These are phyloP conservation scores for Paecilomyces variotii DNA, from an alignment of 2,329 filamentous ascomycete genomes.

Conservation along the genomic window DNA sequence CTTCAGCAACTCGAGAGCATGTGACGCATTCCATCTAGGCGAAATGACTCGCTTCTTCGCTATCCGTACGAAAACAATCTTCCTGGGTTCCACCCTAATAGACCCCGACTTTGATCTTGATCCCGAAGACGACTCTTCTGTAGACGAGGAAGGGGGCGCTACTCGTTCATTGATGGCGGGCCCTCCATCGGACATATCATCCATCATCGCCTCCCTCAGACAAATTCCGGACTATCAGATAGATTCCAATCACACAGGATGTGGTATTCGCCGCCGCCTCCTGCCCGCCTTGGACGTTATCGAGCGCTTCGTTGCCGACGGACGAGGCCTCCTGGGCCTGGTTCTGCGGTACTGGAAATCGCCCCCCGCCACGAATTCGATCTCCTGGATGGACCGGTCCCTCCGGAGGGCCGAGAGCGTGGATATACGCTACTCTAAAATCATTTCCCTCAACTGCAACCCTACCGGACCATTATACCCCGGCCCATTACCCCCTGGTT, in stretches of 20 bases:
- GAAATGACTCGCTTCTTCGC: slow-evolving; percentile 38
- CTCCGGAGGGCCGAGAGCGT: slow-evolving; percentile 8
- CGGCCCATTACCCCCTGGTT: slow-evolving; percentile 4
- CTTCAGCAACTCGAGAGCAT: slow-evolving; percentile 34
- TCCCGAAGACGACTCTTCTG: slow-evolving; percentile 8
- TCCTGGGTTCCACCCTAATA: slow-evolving; percentile 32
- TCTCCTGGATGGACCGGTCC: slow-evolving; percentile 9
- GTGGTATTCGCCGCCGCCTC: slow-evolving; percentile 34
- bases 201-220: slow-evolving; percentile 30
- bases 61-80: slow-evolving; percentile 32
- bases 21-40: slow-evolving; percentile 38
- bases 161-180: slow-evolving; percentile 2
- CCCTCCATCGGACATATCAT: slow-evolving; percentile 21
- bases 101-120: slow-evolving; percentile 23
- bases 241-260: slow-evolving; percentile 33
- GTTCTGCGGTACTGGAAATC: slow-evolving; percentile 11
- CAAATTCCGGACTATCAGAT: slow-evolving; percentile 37
- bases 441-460: slow-evolving; percentile 3
- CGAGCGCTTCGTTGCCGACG: slow-evolving; percentile 27
- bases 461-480: background rate
- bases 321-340: slow-evolving; percentile 24
- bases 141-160: background rate
- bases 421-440: slow-evolving; percentile 8
- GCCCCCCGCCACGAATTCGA: slow-evolving; percentile 6
- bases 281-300: slow-evolving; percentile 31